These are phyloP conservation scores for Coemansia sp. DNA, from an alignment of 192 early-diverging fungal species.

Conservation along the genomic window DNA sequence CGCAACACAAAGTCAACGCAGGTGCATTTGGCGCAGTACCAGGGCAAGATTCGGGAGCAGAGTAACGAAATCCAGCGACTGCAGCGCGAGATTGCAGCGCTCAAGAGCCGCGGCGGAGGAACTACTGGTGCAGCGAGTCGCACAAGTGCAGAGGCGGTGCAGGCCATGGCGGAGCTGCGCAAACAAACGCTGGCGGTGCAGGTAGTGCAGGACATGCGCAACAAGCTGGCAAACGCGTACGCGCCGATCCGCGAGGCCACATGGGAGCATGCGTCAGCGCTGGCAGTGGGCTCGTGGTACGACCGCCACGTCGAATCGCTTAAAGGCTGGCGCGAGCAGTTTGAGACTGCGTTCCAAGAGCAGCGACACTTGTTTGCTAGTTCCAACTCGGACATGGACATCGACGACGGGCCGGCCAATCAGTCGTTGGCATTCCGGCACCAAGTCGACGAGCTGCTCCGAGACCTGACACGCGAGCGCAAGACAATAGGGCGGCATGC, in stretches of 20 bases:
- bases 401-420: conserved; percentile 4
- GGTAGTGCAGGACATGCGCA: conserved; percentile 51
- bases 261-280: conserved; percentile 50
- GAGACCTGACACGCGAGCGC: conserved; percentile 46
- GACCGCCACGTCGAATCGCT: conserved; percentile 36
- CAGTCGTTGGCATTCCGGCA: conserved; percentile 28
- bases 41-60: conserved; percentile 60
- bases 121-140: background rate
- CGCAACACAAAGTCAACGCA: conserved; percentile 58
- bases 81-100: conserved; percentile 42
- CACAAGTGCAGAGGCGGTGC: conserved; percentile 22
- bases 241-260: conserved; percentile 46
- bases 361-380: conserved; percentile 30
- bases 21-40: conserved; percentile 61
- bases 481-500: conserved; percentile 37
- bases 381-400: conserved; percentile 16
- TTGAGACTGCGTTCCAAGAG: conserved; percentile 50
- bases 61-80: conserved; percentile 58
- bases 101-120: conserved; percentile 9
- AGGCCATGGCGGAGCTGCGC: conserved; percentile 41
- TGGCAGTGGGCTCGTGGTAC: conserved; percentile 34
- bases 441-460: conserved; percentile 40
- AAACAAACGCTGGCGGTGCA: conserved; percentile 49
- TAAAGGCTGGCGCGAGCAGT: conserved; percentile 50
- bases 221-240: conserved; percentile 39